Conservation (phyloP, 352 stramenopile species). For the Globisporangium paddicum region DNA sequence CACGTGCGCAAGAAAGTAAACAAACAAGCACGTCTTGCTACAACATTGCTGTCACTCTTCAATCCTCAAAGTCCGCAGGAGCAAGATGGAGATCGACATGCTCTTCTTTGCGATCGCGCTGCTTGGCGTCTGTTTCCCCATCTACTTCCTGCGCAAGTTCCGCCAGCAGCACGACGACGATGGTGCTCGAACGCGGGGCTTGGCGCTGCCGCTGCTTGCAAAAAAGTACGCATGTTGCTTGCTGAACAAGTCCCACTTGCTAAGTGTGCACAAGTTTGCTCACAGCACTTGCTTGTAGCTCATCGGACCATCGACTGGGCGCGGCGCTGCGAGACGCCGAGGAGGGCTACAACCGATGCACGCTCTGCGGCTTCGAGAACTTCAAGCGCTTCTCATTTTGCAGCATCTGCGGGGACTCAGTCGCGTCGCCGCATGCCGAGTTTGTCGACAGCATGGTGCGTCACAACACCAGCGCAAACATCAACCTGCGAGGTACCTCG, state of each 20-base stretch:
- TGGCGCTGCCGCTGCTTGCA: not conserved
- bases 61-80: too few relatives aligned
- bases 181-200: not conserved
- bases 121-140: not conserved
- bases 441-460: not conserved
- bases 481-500: too few relatives aligned
- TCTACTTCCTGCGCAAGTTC: not conserved
- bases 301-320: not conserved
- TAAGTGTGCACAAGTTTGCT: not conserved
- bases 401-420: slow-evolving; percentile 57
- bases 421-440: not conserved
- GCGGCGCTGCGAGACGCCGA: not conserved
- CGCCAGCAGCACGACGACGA: not conserved
- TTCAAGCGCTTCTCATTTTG: slow-evolving; percentile 66
- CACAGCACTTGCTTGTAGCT: not conserved
- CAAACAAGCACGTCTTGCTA: too few relatives aligned
- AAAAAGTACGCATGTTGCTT: not conserved
- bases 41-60: too few relatives aligned
- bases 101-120: not conserved
- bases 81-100: not conserved
- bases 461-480: not conserved
- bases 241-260: not conserved
- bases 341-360: not conserved
- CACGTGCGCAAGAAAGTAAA: too few relatives aligned
- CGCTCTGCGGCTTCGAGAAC: slow-evolving; percentile 61